Conservation (phyloP, 2,329 filamentous ascomycete species). For the Trichoderma atroviride region DNA sequence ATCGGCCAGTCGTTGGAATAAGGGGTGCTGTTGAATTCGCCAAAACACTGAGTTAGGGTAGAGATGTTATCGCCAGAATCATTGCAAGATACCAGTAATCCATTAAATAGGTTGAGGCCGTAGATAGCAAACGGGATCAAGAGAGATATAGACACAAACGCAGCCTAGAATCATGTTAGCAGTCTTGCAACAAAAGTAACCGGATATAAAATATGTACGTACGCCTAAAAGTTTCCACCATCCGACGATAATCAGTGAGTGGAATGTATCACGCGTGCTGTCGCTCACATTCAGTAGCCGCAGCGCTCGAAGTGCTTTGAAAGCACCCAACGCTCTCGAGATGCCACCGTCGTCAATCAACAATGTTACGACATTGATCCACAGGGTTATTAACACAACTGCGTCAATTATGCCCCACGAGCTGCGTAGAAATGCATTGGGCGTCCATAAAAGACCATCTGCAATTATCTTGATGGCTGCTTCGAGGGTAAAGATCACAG, state of each 20-base stretch:
- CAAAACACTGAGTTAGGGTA: slow-evolving; percentile 74
- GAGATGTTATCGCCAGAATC: slow-evolving; percentile 51
- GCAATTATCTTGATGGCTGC: slow-evolving; percentile 90
- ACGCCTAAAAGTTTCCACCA: slow-evolving; percentile 91
- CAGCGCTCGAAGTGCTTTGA: slow-evolving; percentile 92
- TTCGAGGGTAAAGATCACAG: slow-evolving; percentile 81
- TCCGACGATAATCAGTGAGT: slow-evolving; percentile 91
- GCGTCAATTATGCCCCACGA: slow-evolving; percentile 97
- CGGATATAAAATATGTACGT: slow-evolving; percentile 40
- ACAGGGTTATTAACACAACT: slow-evolving; percentile 86
- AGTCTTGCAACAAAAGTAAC: not conserved
- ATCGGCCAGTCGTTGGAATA: slow-evolving; percentile 77
- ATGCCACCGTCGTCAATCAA: slow-evolving; percentile 80
- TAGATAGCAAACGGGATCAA: slow-evolving; percentile 97
- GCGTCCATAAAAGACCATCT: slow-evolving; percentile 94
- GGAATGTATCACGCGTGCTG: slow-evolving; percentile 92
- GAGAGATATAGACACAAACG: slow-evolving; percentile 90
- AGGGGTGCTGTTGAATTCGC: slow-evolving; percentile 76
- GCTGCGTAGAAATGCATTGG: slow-evolving; percentile 94
- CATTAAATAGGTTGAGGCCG: slow-evolving; percentile 88
- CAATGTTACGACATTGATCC: slow-evolving; percentile 89
- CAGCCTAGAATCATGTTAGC: slow-evolving; percentile 55
- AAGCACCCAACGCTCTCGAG: slow-evolving; percentile 89
- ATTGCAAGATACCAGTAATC: slow-evolving; percentile 79
- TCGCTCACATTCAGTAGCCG: slow-evolving; percentile 94